A percentile compares a stretch with the other conserved stretches of the same genome.
Conservation (phyloP, 805 yeast genomes). For the Saturnispora mendoncae region DNA sequence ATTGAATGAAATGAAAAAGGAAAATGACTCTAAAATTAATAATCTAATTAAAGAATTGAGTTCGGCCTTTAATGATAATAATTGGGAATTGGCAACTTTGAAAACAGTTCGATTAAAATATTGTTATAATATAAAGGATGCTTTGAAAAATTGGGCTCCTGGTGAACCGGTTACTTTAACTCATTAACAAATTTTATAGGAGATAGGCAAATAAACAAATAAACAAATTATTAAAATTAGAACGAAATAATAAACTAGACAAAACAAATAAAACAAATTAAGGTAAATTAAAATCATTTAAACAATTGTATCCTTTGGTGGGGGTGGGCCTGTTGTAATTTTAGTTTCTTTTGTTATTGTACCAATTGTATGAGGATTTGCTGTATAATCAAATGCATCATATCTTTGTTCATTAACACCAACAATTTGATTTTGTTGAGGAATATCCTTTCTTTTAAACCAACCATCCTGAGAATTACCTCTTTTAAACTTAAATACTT, state of each 20-base stretch:
- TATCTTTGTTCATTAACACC: slow-evolving; percentile 1
- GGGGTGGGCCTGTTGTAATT: no score
- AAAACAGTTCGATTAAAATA: slow-evolving; percentile 70
- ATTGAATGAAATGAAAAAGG: slow-evolving; percentile 39
- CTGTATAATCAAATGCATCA: not conserved
- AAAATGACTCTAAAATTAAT: slow-evolving; percentile 49
- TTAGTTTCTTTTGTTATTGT: no score
- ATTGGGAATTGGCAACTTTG: slow-evolving; percentile 51
- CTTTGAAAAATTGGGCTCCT: slow-evolving; percentile 70
- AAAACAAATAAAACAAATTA: not conserved
- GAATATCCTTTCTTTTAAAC: slow-evolving; percentile 10
- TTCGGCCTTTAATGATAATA: slow-evolving; percentile 35
- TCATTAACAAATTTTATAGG: slow-evolving; percentile 32
- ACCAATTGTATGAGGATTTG: slow-evolving; percentile 1
- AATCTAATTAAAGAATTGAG: slow-evolving; percentile 38
- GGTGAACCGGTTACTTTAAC: slow-evolving; percentile 57
- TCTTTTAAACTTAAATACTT: not conserved
- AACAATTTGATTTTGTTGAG: slow-evolving; percentile 7
- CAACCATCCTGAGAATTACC: slow-evolving; percentile 6
- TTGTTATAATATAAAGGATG: slow-evolving; percentile 70
- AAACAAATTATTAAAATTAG: not conserved
- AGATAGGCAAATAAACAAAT: not conserved
- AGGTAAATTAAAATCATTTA: not conserved
- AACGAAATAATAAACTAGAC: not conserved
- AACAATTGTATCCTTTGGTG: not conserved